Conservation (phyloP, 139 green algal species). For the Haematococcus sp. region DNA sequence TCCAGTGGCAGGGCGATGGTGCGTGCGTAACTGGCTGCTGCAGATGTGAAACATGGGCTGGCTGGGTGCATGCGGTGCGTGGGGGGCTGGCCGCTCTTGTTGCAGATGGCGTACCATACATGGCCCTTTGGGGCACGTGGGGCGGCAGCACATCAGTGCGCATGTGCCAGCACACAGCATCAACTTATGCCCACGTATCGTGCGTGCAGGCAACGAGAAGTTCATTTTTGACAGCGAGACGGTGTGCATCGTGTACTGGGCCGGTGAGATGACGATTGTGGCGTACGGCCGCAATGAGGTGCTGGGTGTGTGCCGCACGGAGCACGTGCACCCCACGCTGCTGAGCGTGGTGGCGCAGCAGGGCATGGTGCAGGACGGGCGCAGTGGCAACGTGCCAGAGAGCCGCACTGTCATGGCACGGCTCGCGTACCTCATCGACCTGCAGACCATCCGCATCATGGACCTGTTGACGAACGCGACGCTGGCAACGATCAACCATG, state of each 20-base stretch:
- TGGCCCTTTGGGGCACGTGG: too few species aligned
- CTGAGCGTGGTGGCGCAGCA: slow-evolving; percentile 60
- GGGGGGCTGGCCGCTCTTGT: too few species aligned
- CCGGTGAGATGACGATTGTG: slow-evolving; percentile 72
- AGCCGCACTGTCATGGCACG: slow-evolving; percentile 9
- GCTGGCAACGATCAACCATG: slow-evolving; percentile 68
- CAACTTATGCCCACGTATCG: too few species aligned
- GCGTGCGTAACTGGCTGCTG: not conserved
- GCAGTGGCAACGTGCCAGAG: slow-evolving; percentile 22
- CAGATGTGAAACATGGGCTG: not conserved
- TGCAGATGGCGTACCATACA: too few species aligned
- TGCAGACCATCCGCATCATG: slow-evolving; percentile 69
- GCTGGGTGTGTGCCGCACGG: slow-evolving; percentile 66
- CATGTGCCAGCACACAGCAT: too few species aligned
- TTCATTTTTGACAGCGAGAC: slow-evolving; percentile 71
- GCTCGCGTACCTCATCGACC: slow-evolving; percentile 80
- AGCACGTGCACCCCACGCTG: slow-evolving; percentile 75
- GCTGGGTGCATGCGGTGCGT: slow-evolving; percentile 39
- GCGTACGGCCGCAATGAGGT: slow-evolving; percentile 67
- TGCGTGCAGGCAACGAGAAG: slow-evolving; percentile 44
- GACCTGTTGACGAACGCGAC: slow-evolving; percentile 55
- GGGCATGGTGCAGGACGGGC: not conserved
- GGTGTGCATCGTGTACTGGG: slow-evolving; percentile 74
- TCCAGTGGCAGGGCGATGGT: slow-evolving; percentile 40
- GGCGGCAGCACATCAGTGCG: too few species aligned